phyloP scores from a whole-genome alignment of 2,329 filamentous ascomycete genomes.

The Penicillium italicum region DNA sequence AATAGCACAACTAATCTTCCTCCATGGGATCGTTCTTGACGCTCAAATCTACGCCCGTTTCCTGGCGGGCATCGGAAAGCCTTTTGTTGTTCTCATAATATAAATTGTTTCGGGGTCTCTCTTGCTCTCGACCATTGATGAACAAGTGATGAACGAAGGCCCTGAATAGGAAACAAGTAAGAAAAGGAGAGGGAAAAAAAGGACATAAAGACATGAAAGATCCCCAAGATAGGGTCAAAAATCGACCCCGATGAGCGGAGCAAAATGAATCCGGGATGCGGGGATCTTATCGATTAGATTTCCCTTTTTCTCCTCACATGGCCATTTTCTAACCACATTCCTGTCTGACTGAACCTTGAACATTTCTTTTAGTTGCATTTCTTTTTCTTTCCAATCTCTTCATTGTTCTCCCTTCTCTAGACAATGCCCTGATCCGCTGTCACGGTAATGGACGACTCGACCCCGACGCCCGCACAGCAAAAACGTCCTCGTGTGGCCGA shows the following conservation, averaged over 20 bases:
- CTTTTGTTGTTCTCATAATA: too few species aligned
- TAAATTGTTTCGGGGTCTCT: too few species aligned
- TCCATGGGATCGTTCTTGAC: neutral
- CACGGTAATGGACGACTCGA: slow-evolving; percentile 32
- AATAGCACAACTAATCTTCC: too few species aligned
- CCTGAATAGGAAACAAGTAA: neutral
- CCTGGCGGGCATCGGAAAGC: neutral
- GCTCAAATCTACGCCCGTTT: neutral
- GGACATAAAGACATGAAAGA: neutral
- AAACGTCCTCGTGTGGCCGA: slow-evolving; percentile 42
- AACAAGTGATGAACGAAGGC: too few species aligned
- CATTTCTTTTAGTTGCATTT: too few species aligned
- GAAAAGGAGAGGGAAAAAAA: too few species aligned
- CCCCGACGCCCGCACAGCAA: slow-evolving; percentile 26
- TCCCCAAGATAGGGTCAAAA: too few species aligned
- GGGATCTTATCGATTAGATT: slow-evolving; percentile 9
- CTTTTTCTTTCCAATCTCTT: neutral
- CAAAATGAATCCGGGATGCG: neutral
- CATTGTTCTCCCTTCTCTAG: slow-evolving; percentile 3
- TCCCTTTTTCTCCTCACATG: slow-evolving; percentile 4
- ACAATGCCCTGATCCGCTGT: slow-evolving; percentile 30
- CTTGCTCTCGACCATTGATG: too few species aligned
- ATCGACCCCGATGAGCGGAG: neutral
- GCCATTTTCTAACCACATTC: neutral
- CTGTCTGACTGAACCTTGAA: neutral